Conservation (phyloP, 768 basidiomycete species). For the Collybiopsis confluens region DNA sequence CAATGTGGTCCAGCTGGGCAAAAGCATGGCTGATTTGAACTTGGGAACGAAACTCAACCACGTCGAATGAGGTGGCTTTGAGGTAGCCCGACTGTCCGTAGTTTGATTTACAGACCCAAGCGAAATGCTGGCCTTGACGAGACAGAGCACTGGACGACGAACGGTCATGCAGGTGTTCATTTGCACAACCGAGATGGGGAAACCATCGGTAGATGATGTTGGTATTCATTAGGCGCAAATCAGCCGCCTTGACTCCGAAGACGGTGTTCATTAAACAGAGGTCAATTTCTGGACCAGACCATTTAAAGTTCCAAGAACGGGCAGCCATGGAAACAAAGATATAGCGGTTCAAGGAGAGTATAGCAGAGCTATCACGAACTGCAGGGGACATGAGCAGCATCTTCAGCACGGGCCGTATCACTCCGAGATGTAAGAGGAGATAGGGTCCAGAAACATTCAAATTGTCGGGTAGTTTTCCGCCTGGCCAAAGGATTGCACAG, state of each 20-base stretch:
- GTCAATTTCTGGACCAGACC: background rate
- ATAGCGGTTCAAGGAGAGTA: background rate
- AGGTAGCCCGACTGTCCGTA: background rate
- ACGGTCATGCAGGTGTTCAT: background rate
- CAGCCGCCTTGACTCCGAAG: background rate
- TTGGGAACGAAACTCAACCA: background rate
- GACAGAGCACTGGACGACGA: background rate
- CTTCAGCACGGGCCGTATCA: background rate
- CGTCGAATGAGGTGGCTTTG: background rate
- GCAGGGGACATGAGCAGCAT: background rate
- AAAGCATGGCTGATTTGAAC: background rate
- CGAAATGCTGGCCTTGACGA: background rate
- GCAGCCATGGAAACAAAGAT: background rate
- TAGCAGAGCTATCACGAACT: background rate
- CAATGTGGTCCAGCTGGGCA: background rate
- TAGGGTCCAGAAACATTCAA: background rate
- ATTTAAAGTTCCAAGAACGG: background rate
- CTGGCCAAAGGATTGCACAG: background rate
- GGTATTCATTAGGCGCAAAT: background rate
- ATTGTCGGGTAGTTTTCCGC: background rate
- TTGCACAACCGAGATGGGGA: background rate
- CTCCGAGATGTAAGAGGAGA: background rate
- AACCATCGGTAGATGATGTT: background rate
- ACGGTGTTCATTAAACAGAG: background rate
- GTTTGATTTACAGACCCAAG: background rate